phyloP scores from a whole-genome alignment of 1,284 basidiomycete genomes.

The Baeospora myosura region DNA sequence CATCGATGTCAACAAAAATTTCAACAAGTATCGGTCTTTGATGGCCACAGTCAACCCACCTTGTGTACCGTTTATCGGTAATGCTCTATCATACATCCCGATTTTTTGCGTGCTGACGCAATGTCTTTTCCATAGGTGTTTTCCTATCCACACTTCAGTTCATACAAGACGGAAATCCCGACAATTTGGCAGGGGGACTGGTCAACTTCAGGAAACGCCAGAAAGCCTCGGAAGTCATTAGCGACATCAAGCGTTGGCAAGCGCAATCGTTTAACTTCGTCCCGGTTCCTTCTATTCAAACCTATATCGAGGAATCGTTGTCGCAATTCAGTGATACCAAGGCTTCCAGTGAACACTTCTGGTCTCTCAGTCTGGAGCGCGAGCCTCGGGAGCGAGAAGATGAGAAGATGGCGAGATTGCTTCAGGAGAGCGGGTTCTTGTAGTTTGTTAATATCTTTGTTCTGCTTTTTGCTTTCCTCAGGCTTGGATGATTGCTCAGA shows the following conservation, averaged over 20 bases:
- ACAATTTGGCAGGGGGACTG: constrained; percentile 71
- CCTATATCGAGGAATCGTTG: constrained; percentile 75
- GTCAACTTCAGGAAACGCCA: constrained; percentile 97
- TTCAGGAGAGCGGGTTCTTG: constrained; percentile 86
- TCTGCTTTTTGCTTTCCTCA: constrained; percentile 5
- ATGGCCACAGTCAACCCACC: constrained; percentile 86
- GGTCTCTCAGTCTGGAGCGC: constrained; percentile 76
- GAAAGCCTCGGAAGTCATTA: constrained; percentile 90
- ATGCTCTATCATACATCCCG: constrained; percentile 16
- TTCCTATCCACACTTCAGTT: constrained; percentile 95
- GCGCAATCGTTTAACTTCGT: constrained; percentile 83
- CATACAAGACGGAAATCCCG: constrained; percentile 97
- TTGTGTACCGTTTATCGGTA: constrained; percentile 96
- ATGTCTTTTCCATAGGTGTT: constrained; percentile 53
- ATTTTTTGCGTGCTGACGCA: constrained; percentile 7
- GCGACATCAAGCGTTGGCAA: constrained; percentile 96
- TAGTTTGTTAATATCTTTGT: constrained; percentile 18
- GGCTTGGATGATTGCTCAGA: background rate
- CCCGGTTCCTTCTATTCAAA: constrained; percentile 59
- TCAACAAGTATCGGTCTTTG: constrained; percentile 83
- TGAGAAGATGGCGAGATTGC: constrained; percentile 83
- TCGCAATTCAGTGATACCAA: constrained; percentile 58
- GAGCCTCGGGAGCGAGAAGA: constrained; percentile 93
- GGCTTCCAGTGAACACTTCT: constrained; percentile 68
- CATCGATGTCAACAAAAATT: constrained; percentile 88